Evolutionary conservation across 768 basidiomycete species (phyloP), one percentile per base, ranked within the genome.

Genomic region (Pisolithus marmoratus): DNA sequence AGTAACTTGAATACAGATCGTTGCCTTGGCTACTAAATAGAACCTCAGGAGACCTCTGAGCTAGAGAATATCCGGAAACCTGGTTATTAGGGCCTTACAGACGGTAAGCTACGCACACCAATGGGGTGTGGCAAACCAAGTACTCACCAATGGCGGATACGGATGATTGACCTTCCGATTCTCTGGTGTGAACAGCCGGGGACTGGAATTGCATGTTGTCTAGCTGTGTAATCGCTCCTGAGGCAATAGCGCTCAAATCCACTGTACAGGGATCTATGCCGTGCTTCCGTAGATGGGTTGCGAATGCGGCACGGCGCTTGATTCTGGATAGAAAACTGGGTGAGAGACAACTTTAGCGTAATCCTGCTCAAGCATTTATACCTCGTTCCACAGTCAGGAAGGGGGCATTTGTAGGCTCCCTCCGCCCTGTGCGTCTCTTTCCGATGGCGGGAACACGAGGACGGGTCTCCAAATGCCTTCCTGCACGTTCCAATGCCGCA

Each of bases 391-490:
- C 84, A 85, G n/a, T 63, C 62, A 22, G 53, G 44, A 34, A 69
- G 54, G 22, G 74, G 72, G 59, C 84, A 87, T 40, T 59, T 61
- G 56, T 76, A 81, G 24, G 68, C 69, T 24, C 72, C 72, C 23
- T 69, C 53, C 2, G 63, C 63, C 17, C 62, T 57, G 59, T 87
- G 85, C 2, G 71, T 77, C 64, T 87, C 84, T 60, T 76, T 80
- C 50, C 74, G 72, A 58, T 88, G 86, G 8, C 86, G 81, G 27
- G 78, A 70, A 55, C 82, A 71, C 42, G 86, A 87, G 0, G 86
- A 87, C 11, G 84, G 85, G 58, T 88, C 86, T 14, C 80, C 80
- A 56, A 88, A 88, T 14, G 70, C 64, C 27, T 76, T 70, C 9
- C 48, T 51, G 59, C 85, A 87, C 20, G 62, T 65, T 8, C 65